Evolutionary conservation across 148 eudicot genomes (phyloP).

Genomic region (Camellia lanceoleosa): DNA sequence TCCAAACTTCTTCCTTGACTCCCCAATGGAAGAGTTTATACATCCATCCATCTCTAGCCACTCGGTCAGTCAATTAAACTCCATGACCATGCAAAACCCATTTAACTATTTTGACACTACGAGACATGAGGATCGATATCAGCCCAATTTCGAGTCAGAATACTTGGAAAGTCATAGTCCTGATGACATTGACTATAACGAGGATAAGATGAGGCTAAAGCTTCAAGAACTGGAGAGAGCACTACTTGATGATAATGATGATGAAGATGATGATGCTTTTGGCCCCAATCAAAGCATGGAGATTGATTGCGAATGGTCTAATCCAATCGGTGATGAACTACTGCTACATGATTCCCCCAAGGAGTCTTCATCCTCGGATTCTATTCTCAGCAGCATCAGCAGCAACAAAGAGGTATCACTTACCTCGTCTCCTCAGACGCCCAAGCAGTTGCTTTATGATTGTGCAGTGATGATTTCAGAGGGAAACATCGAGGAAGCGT

Average conservation of each 20-base stretch:
- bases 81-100: conserved; percentile 13
- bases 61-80: conserved; percentile 8
- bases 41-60: conserved; percentile 29
- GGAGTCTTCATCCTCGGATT: conserved; percentile 67
- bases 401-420: conserved; percentile 42
- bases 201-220: conserved; percentile 59
- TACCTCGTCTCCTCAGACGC: conserved; percentile 27
- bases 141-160: conserved; percentile 34
- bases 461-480: conserved; percentile 72
- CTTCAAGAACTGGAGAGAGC: conserved; percentile 87
- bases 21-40: conserved; percentile 62
- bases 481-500: conserved; percentile 55
- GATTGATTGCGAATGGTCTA: conserved; percentile 58
- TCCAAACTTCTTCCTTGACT: conserved; percentile 56
- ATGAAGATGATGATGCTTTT: conserved; percentile 17
- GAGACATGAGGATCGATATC: background rate
- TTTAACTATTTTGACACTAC: conserved; percentile 4
- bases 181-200: conserved; percentile 49
- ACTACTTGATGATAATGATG: conserved; percentile 61
- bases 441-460: conserved; percentile 60
- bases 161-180: conserved; percentile 40
- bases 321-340: conserved; percentile 22
- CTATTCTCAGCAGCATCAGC: conserved; percentile 53
- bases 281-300: conserved; percentile 59
- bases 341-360: conserved; percentile 64